Conservation (phyloP, 179 eudicot species). For the Amaranthus tricolor region DNA sequence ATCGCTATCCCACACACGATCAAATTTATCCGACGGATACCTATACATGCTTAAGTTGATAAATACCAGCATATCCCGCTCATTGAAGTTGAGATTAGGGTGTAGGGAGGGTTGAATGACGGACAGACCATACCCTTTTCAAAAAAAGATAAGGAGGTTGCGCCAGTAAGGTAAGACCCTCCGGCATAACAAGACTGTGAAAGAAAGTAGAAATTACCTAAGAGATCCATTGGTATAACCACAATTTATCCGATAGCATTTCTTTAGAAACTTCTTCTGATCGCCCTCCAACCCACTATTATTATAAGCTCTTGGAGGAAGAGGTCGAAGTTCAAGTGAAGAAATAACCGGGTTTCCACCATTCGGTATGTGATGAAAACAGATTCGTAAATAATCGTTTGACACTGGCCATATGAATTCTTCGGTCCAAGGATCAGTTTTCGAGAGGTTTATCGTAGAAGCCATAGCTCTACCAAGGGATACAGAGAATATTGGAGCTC, state of each 20-base stretch:
- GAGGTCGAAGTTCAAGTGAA: slow-evolving; percentile 62
- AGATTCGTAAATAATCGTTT: slow-evolving; percentile 50
- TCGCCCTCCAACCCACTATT: slow-evolving; percentile 36
- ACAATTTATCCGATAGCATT: slow-evolving; percentile 57
- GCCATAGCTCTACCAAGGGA: slow-evolving; percentile 66
- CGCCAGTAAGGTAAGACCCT: neutral
- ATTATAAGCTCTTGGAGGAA: slow-evolving; percentile 59
- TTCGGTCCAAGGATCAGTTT: slow-evolving; percentile 69
- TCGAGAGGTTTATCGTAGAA: slow-evolving; percentile 49
- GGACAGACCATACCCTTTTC: too few relatives aligned
- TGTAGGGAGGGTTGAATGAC: too few relatives aligned
- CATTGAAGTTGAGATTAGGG: too few relatives aligned
- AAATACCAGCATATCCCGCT: neutral
- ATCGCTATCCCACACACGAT: slow-evolving; percentile 75
- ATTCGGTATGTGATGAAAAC: slow-evolving; percentile 51
- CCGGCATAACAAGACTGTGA: neutral
- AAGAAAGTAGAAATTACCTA: slow-evolving; percentile 36
- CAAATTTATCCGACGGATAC: slow-evolving; percentile 69
- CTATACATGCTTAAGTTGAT: slow-evolving; percentile 26
- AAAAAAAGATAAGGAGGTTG: too few relatives aligned
- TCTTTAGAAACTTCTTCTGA: slow-evolving; percentile 41
- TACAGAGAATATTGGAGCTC: slow-evolving; percentile 59
- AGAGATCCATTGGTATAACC: slow-evolving; percentile 55
- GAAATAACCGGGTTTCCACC: slow-evolving; percentile 72
- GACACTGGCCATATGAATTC: slow-evolving; percentile 60